Evolutionary conservation across 768 basidiomycete species (phyloP).

Genomic region (Cystofilobasidium ferigula): DNA sequence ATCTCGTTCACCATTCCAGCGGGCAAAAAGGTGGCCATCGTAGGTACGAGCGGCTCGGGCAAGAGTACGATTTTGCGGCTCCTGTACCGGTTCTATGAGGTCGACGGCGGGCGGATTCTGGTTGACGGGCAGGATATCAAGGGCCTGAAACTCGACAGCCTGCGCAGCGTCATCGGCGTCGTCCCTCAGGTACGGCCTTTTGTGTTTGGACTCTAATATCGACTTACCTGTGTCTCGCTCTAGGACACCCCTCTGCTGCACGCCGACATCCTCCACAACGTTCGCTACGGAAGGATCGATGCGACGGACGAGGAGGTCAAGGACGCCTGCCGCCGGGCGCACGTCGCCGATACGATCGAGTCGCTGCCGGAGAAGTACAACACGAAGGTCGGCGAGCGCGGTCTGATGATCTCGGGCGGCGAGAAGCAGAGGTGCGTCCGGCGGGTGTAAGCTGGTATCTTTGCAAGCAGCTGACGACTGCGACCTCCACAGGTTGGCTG

Average conservation of each 20-base stretch:
- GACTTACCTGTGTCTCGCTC: constrained; percentile 33
- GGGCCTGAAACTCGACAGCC: constrained; percentile 56
- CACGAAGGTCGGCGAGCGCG: constrained; percentile 90
- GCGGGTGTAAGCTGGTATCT: no score
- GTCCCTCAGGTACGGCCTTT: constrained; percentile 48
- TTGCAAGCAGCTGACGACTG: no score
- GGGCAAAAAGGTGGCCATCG: constrained; percentile 92
- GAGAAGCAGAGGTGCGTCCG: constrained; percentile 82
- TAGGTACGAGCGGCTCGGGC: constrained; percentile 92
- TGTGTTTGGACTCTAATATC: no score
- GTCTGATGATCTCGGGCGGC: constrained; percentile 95
- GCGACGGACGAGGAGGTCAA: constrained; percentile 83
- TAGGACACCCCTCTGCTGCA: constrained; percentile 96
- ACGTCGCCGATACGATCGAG: constrained; percentile 69
- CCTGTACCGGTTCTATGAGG: constrained; percentile 87
- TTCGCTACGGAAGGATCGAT: constrained; percentile 77
- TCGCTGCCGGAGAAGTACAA: constrained; percentile 72
- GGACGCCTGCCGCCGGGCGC: constrained; percentile 72
- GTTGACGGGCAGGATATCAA: constrained; percentile 76
- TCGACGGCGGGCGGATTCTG: constrained; percentile 62
- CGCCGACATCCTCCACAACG: constrained; percentile 86
- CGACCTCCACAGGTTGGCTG: constrained; percentile 50
- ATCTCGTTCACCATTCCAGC: constrained; percentile 85
- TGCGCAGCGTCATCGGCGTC: constrained; percentile 71
- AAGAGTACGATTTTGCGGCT: constrained; percentile 95